A percentile compares a stretch with the other conserved stretches of the same genome.
These are phyloP conservation scores for Ophiostoma quercus DNA, from an alignment of 2,329 filamentous ascomycete species.

Conservation along the genomic window DNA sequence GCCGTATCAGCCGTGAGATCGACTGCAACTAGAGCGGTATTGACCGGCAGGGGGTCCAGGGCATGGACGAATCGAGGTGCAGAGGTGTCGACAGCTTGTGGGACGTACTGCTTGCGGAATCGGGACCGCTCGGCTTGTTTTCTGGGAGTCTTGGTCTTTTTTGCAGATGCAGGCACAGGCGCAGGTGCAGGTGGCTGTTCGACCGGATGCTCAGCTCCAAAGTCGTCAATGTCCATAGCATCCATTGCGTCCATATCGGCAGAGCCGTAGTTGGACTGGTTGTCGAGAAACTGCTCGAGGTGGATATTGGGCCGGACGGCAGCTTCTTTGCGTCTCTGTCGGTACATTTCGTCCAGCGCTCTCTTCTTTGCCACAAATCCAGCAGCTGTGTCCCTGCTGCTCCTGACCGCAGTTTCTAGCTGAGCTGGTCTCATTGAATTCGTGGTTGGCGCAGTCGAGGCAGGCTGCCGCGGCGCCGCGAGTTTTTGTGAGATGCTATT, in stretches of 20 bases:
- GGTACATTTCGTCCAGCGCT: conserved; percentile 51
- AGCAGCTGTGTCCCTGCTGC: conserved; percentile 33
- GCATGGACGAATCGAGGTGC: conserved; percentile 51
- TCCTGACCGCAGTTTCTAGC: conserved; percentile 45
- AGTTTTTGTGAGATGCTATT: neutral
- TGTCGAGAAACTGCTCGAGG: conserved; percentile 35
- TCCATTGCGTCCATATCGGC: conserved; percentile 3
- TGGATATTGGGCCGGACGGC: conserved; percentile 31
- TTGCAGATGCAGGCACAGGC: neutral
- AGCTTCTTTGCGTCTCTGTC: conserved; percentile 33
- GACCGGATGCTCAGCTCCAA: neutral
- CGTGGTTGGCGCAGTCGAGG: neutral
- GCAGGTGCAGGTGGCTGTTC: neutral
- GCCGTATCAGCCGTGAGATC: neutral
- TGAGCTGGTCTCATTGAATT: conserved; percentile 43
- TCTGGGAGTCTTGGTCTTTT: neutral
- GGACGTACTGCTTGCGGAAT: conserved; percentile 42
- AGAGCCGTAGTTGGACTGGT: conserved; percentile 13
- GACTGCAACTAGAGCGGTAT: conserved; percentile 19
- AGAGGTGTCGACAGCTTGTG: conserved; percentile 44
- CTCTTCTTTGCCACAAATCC: conserved; percentile 49
- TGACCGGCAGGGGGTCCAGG: conserved; percentile 45
- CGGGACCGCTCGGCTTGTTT: conserved; percentile 31
- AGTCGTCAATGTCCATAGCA: conserved; percentile 11
- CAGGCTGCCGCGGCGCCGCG: conserved; percentile 22